Evolutionary conservation across 176 grass and related monocot genomes (phyloP).

Genomic region (Pharus latifolius): DNA sequence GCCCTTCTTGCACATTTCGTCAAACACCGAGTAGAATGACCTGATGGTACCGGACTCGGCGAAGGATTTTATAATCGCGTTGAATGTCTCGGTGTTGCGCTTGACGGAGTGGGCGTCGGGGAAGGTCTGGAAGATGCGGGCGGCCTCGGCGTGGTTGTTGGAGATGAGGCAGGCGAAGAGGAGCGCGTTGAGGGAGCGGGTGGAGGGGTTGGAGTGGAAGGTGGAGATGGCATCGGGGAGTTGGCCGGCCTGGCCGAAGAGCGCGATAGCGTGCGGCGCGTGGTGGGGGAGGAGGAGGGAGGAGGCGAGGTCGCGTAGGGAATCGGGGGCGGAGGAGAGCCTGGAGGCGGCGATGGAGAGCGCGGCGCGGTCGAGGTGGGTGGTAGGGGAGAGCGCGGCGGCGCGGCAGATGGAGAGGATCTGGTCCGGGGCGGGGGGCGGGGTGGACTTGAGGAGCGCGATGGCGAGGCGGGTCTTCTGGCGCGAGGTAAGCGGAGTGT

Average conservation of each 20-base stretch:
- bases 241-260: constrained; percentile 65
- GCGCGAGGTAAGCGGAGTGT: constrained; percentile 35
- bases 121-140: constrained; percentile 68
- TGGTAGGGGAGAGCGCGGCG: constrained; percentile 47
- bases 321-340: constrained; percentile 43
- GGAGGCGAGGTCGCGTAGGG: constrained; percentile 37
- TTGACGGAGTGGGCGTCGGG: constrained; percentile 39
- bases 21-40: constrained; percentile 79
- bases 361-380: constrained; percentile 50
- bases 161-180: constrained; percentile 63
- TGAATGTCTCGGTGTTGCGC: constrained; percentile 56
- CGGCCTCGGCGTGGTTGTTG: constrained; percentile 42
- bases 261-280: constrained; percentile 55
- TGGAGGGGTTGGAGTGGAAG: constrained; percentile 50
- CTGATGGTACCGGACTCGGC: constrained; percentile 55
- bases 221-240: constrained; percentile 64
- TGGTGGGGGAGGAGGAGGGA: constrained; percentile 35
- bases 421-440: constrained; percentile 48
- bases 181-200: constrained; percentile 71
- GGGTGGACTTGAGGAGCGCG: constrained; percentile 59
- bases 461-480: constrained; percentile 71
- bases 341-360: constrained; percentile 54
- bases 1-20: constrained; percentile 60
- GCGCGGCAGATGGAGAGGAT: constrained; percentile 83
- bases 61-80: constrained; percentile 70